Percentiles rank a stretch among this genome's conserved stretches.
Evolutionary conservation across 2,329 filamentous ascomycete genomes (phyloP).

Genomic region (Chaetomium sp.): DNA sequence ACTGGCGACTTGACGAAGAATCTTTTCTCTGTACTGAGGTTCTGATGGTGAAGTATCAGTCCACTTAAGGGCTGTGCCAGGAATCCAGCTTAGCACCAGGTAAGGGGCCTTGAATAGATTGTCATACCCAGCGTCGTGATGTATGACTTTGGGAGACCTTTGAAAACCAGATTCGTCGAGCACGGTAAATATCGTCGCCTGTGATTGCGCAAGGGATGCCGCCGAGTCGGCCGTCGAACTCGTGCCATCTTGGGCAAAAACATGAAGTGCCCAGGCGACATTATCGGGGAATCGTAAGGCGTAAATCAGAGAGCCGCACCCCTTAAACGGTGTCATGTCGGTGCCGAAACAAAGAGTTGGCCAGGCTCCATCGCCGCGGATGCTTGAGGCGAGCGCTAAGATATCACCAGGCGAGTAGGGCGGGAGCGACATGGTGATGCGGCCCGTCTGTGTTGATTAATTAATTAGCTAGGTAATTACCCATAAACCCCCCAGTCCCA

Average conservation of each 20-base stretch:
- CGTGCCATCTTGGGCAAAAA: neutral
- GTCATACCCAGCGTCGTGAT: neutral
- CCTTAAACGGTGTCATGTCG: neutral
- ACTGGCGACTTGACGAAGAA: neutral
- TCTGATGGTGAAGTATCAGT: neutral
- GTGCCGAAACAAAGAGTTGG: neutral
- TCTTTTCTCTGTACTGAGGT: neutral
- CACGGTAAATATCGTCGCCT: neutral
- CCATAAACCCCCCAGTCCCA: no score
- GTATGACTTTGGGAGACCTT: neutral
- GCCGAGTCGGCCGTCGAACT: neutral
- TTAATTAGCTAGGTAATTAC: no score
- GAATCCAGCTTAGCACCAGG: neutral
- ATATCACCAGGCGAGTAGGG: neutral
- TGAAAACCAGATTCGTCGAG: neutral
- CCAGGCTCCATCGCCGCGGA: neutral
- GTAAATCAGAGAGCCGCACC: neutral
- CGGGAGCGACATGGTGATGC: no score
- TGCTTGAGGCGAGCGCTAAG: neutral
- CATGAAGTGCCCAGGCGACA: neutral
- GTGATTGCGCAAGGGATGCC: neutral
- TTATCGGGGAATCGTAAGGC: neutral
- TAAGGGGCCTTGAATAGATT: neutral
- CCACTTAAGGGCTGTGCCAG: neutral
- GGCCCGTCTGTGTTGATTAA: no score